Evolutionary conservation across 768 basidiomycete species (phyloP).

Genomic region (Pilatotrama ljubarskyi): DNA sequence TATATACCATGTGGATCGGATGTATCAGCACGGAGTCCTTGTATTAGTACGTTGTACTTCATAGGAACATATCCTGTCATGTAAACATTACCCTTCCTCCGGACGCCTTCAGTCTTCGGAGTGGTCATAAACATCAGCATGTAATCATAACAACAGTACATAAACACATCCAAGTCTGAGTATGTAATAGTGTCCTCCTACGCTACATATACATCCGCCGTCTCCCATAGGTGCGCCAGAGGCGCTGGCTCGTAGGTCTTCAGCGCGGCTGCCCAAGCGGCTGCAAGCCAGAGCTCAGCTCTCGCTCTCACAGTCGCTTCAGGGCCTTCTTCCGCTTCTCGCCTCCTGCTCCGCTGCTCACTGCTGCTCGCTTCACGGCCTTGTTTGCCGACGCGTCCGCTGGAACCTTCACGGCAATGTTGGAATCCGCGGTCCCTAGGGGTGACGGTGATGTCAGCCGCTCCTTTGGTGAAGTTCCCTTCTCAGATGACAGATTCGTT

Average conservation of each 20-base stretch:
- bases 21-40: no score
- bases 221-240: neutral
- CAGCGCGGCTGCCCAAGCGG: neutral
- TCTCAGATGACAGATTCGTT: conserved; percentile 25
- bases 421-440: conserved; percentile 69
- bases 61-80: neutral
- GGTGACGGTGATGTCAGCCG: conserved; percentile 70
- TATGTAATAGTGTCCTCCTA: conserved; percentile 3
- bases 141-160: conserved; percentile 16
- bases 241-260: neutral
- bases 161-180: conserved; percentile 5
- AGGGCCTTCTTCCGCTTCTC: conserved; percentile 91
- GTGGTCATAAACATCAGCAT: conserved; percentile 2
- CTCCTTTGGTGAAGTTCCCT: conserved; percentile 44
- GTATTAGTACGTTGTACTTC: neutral
- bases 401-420: conserved; percentile 42
- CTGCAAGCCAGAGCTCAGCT: neutral
- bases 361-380: conserved; percentile 68
- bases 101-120: no score
- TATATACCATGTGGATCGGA: neutral
- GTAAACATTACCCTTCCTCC: neutral
- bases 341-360: conserved; percentile 49
- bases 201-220: conserved; percentile 1
- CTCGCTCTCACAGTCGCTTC: conserved; percentile 58
- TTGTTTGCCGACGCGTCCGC: conserved; percentile 47